phyloP scores from a whole-genome alignment of 352 stramenopile species.

The Achlya hypogyna region DNA sequence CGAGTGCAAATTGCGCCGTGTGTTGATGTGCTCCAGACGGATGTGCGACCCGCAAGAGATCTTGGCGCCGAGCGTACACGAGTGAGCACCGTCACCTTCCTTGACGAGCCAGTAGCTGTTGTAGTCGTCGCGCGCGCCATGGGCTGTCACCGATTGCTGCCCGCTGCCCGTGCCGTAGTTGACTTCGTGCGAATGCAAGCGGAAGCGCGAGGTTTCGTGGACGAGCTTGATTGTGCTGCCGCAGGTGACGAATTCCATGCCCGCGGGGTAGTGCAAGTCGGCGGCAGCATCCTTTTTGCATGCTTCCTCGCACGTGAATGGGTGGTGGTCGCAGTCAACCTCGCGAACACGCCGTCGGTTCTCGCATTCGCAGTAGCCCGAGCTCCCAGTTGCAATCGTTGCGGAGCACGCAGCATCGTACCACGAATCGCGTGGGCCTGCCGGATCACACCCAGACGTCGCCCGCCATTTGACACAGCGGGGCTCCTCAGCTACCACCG shows the following conservation, averaged over 20 bases:
- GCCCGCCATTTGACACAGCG: conserved; percentile 68
- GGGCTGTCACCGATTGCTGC: conserved; percentile 71
- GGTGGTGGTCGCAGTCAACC: conserved; percentile 64
- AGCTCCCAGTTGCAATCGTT: conserved; percentile 37
- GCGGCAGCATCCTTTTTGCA: conserved; percentile 58
- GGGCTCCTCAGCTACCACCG: conserved; percentile 1
- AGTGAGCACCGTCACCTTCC: neutral
- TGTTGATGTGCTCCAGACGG: conserved; percentile 65
- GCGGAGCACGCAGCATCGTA: conserved; percentile 50
- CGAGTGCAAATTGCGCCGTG: conserved; percentile 70
- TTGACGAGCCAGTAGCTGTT: conserved; percentile 78
- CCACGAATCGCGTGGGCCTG: conserved; percentile 49
- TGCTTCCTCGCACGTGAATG: conserved; percentile 63
- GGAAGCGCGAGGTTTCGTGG: conserved; percentile 59
- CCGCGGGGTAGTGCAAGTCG: conserved; percentile 59
- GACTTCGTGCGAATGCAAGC: conserved; percentile 79
- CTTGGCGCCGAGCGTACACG: conserved; percentile 30
- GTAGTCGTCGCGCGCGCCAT: conserved; percentile 59
- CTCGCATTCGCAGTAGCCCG: conserved; percentile 76
- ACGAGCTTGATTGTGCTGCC: conserved; percentile 79
- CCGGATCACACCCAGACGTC: conserved; percentile 55
- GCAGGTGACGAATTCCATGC: conserved; percentile 75
- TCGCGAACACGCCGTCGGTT: conserved; percentile 64
- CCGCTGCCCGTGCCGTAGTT: conserved; percentile 63
- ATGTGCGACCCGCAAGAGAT: conserved; percentile 55